Conservation (phyloP, 2,329 filamentous ascomycete genomes). For the Nannizziopsis arthrosporioides region DNA sequence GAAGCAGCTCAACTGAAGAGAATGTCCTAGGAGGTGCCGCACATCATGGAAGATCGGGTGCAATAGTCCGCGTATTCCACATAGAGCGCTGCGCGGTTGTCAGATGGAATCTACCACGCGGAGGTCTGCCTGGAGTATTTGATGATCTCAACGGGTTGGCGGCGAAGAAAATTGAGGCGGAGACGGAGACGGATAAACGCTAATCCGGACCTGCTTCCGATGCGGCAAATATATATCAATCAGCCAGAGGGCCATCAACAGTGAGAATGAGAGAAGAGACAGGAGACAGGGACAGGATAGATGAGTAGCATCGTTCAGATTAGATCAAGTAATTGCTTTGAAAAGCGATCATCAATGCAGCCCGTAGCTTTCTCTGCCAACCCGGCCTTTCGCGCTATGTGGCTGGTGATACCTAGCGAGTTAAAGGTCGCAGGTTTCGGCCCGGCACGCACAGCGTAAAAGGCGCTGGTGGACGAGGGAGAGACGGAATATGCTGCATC, state of each 20-base stretch:
- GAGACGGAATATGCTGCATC: not conserved
- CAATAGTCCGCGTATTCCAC: too few species aligned
- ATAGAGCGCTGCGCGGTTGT: too few species aligned
- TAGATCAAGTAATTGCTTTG: slow-evolving; percentile 48
- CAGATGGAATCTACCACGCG: not conserved
- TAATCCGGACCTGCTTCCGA: not conserved
- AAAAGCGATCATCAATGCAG: slow-evolving; percentile 34
- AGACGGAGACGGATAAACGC: not conserved
- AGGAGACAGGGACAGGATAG: not conserved
- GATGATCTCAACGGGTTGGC: not conserved
- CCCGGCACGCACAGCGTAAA: not conserved
- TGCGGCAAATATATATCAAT: not conserved
- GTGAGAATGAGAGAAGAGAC: slow-evolving; percentile 1
- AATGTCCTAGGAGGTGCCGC: too few species aligned
- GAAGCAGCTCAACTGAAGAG: too few species aligned
- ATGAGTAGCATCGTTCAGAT: slow-evolving; percentile 40
- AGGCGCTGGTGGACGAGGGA: not conserved
- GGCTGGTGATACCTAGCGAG: slow-evolving; percentile 5
- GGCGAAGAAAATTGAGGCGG: not conserved
- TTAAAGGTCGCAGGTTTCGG: not conserved
- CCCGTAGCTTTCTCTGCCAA: not conserved
- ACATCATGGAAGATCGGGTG: too few species aligned
- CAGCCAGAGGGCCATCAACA: not conserved
- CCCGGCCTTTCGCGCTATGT: not conserved
- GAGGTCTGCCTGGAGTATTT: not conserved